phyloP scores from a whole-genome alignment of 228 moss, liverwort and hornwort species.

The Sphagnum magellanicum region DNA sequence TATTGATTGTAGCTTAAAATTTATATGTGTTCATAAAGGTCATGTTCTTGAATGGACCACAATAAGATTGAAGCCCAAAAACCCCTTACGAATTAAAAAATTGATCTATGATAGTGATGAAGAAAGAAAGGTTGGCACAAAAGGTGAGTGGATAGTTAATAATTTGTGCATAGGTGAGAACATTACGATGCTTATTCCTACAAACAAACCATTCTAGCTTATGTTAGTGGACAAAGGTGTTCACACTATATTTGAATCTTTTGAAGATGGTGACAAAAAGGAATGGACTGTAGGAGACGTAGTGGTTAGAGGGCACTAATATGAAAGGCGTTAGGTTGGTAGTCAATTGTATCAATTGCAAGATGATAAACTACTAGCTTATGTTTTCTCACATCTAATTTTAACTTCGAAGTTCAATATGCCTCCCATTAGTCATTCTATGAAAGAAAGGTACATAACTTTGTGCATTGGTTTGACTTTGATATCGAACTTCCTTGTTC shows the following conservation, averaged over 20 bases:
- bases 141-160: background rate
- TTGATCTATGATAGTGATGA: background rate
- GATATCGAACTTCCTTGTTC: no score
- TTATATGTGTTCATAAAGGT: background rate
- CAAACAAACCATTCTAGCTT: conserved; percentile 1
- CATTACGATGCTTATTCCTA: background rate
- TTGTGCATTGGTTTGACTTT: no score
- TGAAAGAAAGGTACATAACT: no score
- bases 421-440: no score
- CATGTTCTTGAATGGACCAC: background rate
- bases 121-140: background rate
- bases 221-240: background rate
- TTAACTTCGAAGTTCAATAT: no score
- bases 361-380: no score
- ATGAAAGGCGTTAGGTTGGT: no score
- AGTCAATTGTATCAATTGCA: no score
- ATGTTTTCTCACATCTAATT: no score
- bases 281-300: background rate
- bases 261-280: background rate
- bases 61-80: background rate
- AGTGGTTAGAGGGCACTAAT: background rate
- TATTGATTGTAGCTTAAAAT: background rate
- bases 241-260: background rate
- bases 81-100: background rate
- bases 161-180: conserved; percentile 6